phyloP scores from a whole-genome alignment of 352 stramenopile species.

The Globisporangium iwayamae region DNA sequence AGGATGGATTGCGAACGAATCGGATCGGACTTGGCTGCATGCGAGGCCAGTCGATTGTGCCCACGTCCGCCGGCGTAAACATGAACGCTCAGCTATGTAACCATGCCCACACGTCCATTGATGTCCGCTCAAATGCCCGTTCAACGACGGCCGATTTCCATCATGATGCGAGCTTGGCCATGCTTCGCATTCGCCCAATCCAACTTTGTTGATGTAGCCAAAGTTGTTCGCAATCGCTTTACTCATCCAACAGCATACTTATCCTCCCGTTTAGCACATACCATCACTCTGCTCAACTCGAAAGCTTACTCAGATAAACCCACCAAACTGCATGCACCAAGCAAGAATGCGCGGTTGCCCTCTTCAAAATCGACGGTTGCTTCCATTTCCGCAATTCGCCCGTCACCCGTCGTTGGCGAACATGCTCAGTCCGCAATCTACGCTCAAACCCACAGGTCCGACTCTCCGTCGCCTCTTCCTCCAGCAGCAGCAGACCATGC shows the following conservation, averaged over 20 bases:
- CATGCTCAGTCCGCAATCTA: conserved; percentile 10
- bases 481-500: background rate
- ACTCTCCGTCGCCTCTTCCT: background rate
- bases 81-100: background rate
- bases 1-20: background rate
- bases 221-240: conserved; percentile 7
- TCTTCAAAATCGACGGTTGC: background rate
- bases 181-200: background rate
- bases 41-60: background rate
- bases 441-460: conserved; percentile 2
- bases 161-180: background rate
- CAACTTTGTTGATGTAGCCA: conserved; percentile 2
- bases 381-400: background rate
- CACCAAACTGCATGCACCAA: background rate
- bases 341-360: background rate
- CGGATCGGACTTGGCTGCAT: no score
- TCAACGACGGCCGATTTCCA: background rate
- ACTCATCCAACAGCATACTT: background rate
- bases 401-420: background rate
- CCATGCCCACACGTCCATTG: no score
- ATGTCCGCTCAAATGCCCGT: background rate
- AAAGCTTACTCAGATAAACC: background rate
- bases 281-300: background rate
- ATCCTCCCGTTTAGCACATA: background rate
- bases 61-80: background rate